A percentile compares a stretch with the other conserved stretches of the same genome.
Conservation (phyloP, 139 green algal genomes). For the Tetraselmis chui region DNA sequence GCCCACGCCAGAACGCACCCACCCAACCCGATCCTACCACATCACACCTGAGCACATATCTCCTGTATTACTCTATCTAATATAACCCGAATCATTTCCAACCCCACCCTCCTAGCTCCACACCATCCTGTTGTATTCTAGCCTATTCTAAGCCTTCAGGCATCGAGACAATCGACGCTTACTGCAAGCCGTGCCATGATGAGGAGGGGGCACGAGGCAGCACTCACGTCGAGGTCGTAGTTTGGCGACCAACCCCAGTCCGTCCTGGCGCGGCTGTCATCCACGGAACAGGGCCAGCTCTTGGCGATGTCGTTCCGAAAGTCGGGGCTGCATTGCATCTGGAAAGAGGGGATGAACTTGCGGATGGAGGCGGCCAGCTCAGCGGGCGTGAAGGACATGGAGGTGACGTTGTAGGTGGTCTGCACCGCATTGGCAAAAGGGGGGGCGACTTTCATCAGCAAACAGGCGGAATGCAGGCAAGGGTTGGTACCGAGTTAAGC, state of each 20-base stretch:
- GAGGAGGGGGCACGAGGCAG: no score
- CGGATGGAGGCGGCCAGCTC: conserved; percentile 43
- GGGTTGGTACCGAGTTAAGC: background rate
- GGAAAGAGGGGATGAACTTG: conserved; percentile 18
- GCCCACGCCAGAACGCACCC: no score
- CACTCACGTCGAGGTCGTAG: conserved; percentile 9
- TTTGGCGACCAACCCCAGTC: conserved; percentile 33
- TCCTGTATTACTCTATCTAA: no score
- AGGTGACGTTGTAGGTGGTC: conserved; percentile 57
- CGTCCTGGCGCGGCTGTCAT: conserved; percentile 46
- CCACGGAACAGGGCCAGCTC: conserved; percentile 51
- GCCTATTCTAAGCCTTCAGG: no score
- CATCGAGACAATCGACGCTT: no score
- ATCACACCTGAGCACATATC: no score
- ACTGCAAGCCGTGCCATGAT: no score
- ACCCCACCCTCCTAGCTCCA: no score
- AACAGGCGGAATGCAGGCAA: background rate
- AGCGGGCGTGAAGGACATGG: conserved; percentile 47
- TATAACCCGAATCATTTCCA: no score
- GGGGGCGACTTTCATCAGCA: no score
- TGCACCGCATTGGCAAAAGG: background rate
- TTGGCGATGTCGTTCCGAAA: conserved; percentile 42
- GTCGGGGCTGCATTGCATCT: conserved; percentile 23
- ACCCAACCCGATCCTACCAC: no score
- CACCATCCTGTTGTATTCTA: no score